phyloP scores from a whole-genome alignment of 2,329 filamentous ascomycete genomes.

The Botrytis aclada region DNA sequence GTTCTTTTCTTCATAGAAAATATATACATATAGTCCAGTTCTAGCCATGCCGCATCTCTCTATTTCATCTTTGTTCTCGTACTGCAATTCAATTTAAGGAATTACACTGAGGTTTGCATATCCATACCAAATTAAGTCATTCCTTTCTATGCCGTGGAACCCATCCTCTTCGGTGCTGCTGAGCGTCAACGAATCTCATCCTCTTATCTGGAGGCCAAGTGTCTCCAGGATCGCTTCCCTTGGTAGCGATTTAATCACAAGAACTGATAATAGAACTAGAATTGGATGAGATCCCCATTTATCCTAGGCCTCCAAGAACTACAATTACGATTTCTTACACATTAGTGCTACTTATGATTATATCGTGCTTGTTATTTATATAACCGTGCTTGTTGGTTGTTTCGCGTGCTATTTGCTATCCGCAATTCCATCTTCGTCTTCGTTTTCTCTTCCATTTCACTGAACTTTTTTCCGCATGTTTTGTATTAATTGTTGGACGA shows the following conservation, averaged over 20 bases:
- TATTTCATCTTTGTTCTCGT: background rate
- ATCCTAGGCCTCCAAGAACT: background rate
- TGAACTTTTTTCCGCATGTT: background rate
- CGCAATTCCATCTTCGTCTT: background rate
- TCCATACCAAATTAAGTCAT: background rate
- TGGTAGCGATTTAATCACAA: background rate
- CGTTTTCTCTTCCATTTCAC: background rate
- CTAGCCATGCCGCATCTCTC: background rate
- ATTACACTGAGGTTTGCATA: background rate
- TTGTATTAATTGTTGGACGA: background rate
- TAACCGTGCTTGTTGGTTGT: background rate
- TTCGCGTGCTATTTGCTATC: background rate
- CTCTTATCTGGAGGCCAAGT: background rate
- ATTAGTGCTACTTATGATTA: background rate
- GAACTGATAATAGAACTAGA: background rate
- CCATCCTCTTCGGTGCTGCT: background rate
- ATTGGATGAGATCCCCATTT: background rate
- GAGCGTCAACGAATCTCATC: background rate
- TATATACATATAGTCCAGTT: background rate
- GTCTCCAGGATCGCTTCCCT: background rate
- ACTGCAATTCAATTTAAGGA: background rate
- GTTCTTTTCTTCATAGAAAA: background rate
- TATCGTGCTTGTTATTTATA: background rate
- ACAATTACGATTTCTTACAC: background rate
- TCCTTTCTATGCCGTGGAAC: background rate